Evolutionary conservation across 2,329 filamentous ascomycete genomes (phyloP).

Genomic region (Aspergillus sp.): DNA sequence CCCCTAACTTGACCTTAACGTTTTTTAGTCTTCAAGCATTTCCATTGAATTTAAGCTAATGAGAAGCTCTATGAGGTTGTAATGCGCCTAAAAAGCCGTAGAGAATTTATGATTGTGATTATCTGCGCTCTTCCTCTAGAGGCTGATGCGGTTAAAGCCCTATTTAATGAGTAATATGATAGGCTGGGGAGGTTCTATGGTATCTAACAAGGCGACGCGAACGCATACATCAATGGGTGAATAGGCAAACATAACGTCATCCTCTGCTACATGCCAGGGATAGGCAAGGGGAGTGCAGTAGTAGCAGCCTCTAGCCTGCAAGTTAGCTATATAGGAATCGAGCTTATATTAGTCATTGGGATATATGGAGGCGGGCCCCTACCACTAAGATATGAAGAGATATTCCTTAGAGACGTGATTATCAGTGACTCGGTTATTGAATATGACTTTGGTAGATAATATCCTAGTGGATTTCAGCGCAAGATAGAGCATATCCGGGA

Average conservation of each 20-base stretch:
- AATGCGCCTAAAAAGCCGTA: not conserved
- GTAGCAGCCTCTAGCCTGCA: not conserved
- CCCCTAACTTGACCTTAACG: no score
- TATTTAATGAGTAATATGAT: slow-evolving; percentile 4
- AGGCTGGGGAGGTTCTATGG: not conserved
- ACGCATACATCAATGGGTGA: slow-evolving; percentile 5
- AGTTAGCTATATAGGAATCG: not conserved
- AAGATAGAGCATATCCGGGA: not conserved
- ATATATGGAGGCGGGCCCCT: slow-evolving; percentile 4
- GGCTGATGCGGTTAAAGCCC: slow-evolving; percentile 5
- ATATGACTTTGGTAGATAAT: slow-evolving; percentile 12
- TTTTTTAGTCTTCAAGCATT: no score
- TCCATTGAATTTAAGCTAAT: no score
- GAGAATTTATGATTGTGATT: not conserved
- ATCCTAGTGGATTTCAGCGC: slow-evolving; percentile 5
- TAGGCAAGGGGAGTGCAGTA: slow-evolving; percentile 2
- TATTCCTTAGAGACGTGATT: slow-evolving; percentile 4
- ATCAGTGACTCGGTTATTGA: slow-evolving; percentile 1
- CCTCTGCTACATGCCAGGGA: slow-evolving; percentile 7
- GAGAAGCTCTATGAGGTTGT: no score
- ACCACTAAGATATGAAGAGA: not conserved
- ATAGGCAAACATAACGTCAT: slow-evolving; percentile 4
- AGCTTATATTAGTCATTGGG: not conserved
- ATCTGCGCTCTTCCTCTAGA: slow-evolving; percentile 6
- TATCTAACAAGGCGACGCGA: not conserved